Evolutionary conservation across 257 asterid genomes (phyloP), one percentile per base, ranked within the genome.

Genomic region (Voacanga thouarsii): DNA sequence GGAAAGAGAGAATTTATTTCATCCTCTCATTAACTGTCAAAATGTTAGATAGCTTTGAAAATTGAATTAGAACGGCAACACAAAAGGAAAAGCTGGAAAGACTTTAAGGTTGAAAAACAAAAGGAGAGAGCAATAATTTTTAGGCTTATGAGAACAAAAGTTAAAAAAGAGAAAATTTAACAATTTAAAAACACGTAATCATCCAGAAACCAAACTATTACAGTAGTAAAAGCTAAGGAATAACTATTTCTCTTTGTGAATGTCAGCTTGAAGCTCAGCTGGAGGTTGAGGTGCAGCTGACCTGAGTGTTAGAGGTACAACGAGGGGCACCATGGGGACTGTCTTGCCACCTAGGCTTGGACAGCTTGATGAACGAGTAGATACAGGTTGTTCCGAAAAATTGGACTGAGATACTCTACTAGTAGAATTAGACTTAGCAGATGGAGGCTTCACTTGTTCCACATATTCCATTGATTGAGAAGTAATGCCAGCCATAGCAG

Each of bases 161-260:
- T 28, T 23, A 5, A 24, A 26, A 50, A 71, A 24, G 9, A 49
- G 16, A 10, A 9, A 49, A 49, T 53, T 49, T 16, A 37, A 39
- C 10, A 33, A 19, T 39, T 66, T 39, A 1, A 41, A 68, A 68
- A 9, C 73, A 68, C 3, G 50, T 37, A 19, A 37, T 23, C 28
- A 18, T 28, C 49, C 19, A 5, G 47, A 65, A 65, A 16, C 71
- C 8, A 61, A 60, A 21, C 39, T 66, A 50, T n/a, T 33, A 41
- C 5, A 33, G 33, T 18, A 44, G 24, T 51, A 26, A 45, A 63
- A 18, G 60, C 59, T 30, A n/a, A 24, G 64, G n/a, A 43, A 18
- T 49, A 59, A 92, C 97, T 92, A 89, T 80, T 92, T 92, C 77
- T 92, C 96, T 85, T 80, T 93, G 80, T 64, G 86, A 82, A 28